Evolutionary conservation across 2,329 filamentous ascomycete genomes (phyloP).

Genomic region (Mycosphaerella arachidis): DNA sequence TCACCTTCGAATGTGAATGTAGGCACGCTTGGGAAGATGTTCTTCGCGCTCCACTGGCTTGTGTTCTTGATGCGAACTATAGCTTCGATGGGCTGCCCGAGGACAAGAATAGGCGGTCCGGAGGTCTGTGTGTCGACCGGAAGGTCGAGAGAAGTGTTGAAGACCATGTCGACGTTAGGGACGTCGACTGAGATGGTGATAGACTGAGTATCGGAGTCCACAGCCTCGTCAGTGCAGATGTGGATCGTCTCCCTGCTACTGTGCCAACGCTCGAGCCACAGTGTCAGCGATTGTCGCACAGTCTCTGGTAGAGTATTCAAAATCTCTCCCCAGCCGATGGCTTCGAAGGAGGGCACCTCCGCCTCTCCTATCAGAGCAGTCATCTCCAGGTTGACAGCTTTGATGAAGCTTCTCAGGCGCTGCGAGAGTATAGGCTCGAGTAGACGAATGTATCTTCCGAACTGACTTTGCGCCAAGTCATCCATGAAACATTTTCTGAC

Average conservation of each 20-base stretch:
- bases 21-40: constrained; percentile 41
- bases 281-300: constrained; percentile 41
- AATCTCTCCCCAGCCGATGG: constrained; percentile 51
- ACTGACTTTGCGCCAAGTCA: constrained; percentile 46
- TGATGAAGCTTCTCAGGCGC: constrained; percentile 43
- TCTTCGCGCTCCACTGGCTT: constrained; percentile 49
- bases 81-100: constrained; percentile 63
- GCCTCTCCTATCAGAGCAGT: constrained; percentile 52
- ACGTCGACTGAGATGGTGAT: constrained; percentile 89
- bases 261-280: constrained; percentile 57
- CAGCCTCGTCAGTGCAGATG: constrained; percentile 28
- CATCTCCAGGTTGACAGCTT: constrained; percentile 49
- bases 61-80: constrained; percentile 56
- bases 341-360: constrained; percentile 48
- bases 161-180: constrained; percentile 74
- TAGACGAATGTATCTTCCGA: constrained; percentile 46
- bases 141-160: constrained; percentile 55
- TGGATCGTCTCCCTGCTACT: constrained; percentile 31
- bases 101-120: constrained; percentile 42
- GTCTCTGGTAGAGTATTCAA: constrained; percentile 48
- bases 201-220: constrained; percentile 35
- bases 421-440: constrained; percentile 49
- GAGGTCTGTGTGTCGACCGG: constrained; percentile 4
- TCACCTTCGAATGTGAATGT: constrained; percentile 18
- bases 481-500: constrained; percentile 44